phyloP scores from a whole-genome alignment of 768 basidiomycete genomes.

The Rickenella mellea region DNA sequence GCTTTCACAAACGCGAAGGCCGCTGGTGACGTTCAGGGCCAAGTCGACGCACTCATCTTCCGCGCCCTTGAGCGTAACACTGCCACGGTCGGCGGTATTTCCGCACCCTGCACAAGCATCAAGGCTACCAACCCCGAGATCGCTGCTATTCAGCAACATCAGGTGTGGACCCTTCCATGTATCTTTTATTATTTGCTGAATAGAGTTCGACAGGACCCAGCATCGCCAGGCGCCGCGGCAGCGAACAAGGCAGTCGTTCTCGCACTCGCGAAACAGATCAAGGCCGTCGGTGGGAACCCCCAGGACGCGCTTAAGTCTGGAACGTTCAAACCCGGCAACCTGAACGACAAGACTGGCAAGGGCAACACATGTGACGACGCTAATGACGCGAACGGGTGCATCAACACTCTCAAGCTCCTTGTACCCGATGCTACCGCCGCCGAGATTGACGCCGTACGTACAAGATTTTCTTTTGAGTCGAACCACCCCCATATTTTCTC shows the following conservation, averaged over 20 bases:
- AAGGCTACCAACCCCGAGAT: conserved; percentile 56
- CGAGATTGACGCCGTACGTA: conserved; percentile 40
- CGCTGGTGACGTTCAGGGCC: conserved; percentile 43
- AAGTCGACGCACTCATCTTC: conserved; percentile 50
- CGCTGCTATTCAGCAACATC: conserved; percentile 54
- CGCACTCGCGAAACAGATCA: conserved; percentile 55
- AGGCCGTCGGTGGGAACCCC: conserved; percentile 53
- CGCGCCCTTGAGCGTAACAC: conserved; percentile 62
- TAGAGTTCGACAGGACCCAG: conserved; percentile 38
- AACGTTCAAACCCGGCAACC: conserved; percentile 49
- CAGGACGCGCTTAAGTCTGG: conserved; percentile 47
- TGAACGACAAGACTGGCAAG: conserved; percentile 41
- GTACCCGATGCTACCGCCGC: conserved; percentile 45
- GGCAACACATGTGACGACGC: conserved; percentile 47
- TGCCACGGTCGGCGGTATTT: conserved; percentile 36
- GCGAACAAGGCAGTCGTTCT: conserved; percentile 57
- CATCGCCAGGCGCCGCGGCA: conserved; percentile 44
- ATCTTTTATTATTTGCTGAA: not conserved
- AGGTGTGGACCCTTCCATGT: conserved; percentile 19
- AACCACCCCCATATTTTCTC: not conserved
- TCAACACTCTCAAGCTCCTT: conserved; percentile 51
- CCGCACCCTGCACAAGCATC: conserved; percentile 41
- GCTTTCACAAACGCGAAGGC: conserved; percentile 70
- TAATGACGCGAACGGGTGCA: conserved; percentile 49
- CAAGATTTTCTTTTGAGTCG: not conserved